Evolutionary conservation across 1,284 basidiomycete genomes (phyloP), one percentile per base, ranked within the genome.

Genomic region (Pseudozyma thailandica): DNA sequence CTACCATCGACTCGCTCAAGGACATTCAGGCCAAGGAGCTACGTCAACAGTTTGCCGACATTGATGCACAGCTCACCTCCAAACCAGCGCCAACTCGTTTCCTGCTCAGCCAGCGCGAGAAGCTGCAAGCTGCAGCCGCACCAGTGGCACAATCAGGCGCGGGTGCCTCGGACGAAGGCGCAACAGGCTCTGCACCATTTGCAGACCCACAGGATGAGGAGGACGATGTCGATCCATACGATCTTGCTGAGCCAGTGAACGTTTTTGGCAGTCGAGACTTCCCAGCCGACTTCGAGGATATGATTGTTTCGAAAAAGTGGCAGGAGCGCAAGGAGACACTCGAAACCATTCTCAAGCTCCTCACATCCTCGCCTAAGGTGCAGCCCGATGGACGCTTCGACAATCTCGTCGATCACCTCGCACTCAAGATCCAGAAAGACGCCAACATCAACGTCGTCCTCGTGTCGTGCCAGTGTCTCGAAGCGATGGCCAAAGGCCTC

Each of bases 1-100:
- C 93, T 42, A 93, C 90, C 84, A 85, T 99, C 10, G 85, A 88
- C n/a, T 92, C 96, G 72, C 87, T 99, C 65, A 99, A 99, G 83
- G 93, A 96, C 0, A 94, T 98, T n/a, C 96, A 98, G 84, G 89
- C 94, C 41, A 94, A 97, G 82, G 96, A 98, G 80, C 84, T 99
- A 62, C 92, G 93, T 77, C 94, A 96, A 80, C 87, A 89, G 0
- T 99, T 97, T 78, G 92, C 92, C 68, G 85, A 83, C 27, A 87
- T 95, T 85, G 93, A 96, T 77, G 89, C 88, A 47, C 89, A 90
- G 30, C 91, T 90, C 1, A 90, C 90, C 72, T 92, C 92, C 0
- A 91, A 91, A 68, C 93, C 93, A 3, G 87, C 87, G 2, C 90
- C 92, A 1, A 89, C 89, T 58, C 86, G 94, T 56, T 86, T 89